Evolutionary conservation across 2,329 filamentous ascomycete genomes (phyloP).

Genomic region (Cucurbitaria berberidis): DNA sequence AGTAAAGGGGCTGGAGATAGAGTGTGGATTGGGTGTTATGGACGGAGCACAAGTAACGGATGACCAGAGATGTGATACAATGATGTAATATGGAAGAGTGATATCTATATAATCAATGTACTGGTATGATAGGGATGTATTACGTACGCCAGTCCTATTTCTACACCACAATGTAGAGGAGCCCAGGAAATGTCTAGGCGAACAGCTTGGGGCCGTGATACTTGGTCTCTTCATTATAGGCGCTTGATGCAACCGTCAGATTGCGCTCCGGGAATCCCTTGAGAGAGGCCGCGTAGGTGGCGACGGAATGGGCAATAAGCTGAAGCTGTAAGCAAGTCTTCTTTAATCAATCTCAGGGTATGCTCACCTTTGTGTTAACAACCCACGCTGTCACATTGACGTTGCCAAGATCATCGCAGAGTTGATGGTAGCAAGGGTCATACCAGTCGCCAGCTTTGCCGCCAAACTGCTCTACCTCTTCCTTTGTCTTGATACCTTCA

Average conservation of each 20-base stretch:
- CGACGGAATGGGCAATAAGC: conserved; percentile 48
- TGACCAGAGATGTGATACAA: no score
- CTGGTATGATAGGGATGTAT: neutral
- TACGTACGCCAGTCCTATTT: neutral
- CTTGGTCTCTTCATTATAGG: conserved; percentile 30
- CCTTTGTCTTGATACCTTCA: conserved; percentile 50
- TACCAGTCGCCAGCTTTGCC: conserved; percentile 49
- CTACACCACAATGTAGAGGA: neutral
- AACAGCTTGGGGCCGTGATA: conserved; percentile 46
- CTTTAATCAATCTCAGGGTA: neutral
- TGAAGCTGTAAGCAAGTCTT: conserved; percentile 13
- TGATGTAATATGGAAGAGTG: neutral
- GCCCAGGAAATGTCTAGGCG: conserved; percentile 19
- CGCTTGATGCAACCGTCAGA: conserved; percentile 17
- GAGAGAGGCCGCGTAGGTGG: conserved; percentile 44
- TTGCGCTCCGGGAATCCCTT: conserved; percentile 45
- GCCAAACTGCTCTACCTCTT: conserved; percentile 46
- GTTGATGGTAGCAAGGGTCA: conserved; percentile 50
- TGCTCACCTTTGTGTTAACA: conserved; percentile 46
- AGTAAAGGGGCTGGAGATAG: neutral
- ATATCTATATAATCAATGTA: neutral
- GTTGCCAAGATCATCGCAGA: conserved; percentile 49
- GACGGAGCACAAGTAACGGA: no score
- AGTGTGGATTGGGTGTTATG: neutral
- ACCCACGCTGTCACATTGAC: conserved; percentile 48